These are phyloP conservation scores for Cystobasidiaceae sp. DNA, from an alignment of 1,284 basidiomycete species.

Conservation along the genomic window DNA sequence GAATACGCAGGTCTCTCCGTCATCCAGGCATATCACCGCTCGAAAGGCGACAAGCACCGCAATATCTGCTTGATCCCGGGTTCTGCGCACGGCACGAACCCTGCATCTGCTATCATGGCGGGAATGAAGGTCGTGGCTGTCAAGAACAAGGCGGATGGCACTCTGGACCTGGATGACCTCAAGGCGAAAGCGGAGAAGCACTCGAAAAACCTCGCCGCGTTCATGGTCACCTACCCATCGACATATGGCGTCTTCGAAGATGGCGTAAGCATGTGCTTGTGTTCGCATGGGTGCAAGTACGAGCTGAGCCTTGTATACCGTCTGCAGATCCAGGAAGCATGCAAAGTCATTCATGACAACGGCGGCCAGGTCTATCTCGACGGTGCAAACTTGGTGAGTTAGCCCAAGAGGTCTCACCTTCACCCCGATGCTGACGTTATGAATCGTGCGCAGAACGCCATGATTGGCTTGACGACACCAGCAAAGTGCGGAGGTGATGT, in stretches of 20 bases:
- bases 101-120: conserved; percentile 73
- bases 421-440: not conserved
- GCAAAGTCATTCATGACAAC: conserved; percentile 85
- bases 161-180: conserved; percentile 81
- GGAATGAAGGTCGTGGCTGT: conserved; percentile 93
- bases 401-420: not conserved
- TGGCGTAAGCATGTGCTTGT: conserved; percentile 58
- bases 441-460: conserved; percentile 77
- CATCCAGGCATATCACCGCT: conserved; percentile 89
- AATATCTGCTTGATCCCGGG: conserved; percentile 92
- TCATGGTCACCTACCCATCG: conserved; percentile 76
- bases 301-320: not conserved
- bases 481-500: conserved; percentile 94
- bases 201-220: conserved; percentile 85
- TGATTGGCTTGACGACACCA: conserved; percentile 92
- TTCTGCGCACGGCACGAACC: conserved; percentile 63
- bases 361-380: conserved; percentile 98
- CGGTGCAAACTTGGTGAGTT: conserved; percentile 51
- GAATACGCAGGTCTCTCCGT: conserved; percentile 92
- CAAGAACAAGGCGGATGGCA: conserved; percentile 80
- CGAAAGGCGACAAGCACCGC: conserved; percentile 75
- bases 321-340: conserved; percentile 56
- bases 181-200: conserved; percentile 81
- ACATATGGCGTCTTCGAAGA: conserved; percentile 97
- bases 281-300: conserved; percentile 52